These are phyloP conservation scores for Dactylonectria macrodidyma DNA, from an alignment of 2,329 filamentous ascomycete species.

Conservation along the genomic window DNA sequence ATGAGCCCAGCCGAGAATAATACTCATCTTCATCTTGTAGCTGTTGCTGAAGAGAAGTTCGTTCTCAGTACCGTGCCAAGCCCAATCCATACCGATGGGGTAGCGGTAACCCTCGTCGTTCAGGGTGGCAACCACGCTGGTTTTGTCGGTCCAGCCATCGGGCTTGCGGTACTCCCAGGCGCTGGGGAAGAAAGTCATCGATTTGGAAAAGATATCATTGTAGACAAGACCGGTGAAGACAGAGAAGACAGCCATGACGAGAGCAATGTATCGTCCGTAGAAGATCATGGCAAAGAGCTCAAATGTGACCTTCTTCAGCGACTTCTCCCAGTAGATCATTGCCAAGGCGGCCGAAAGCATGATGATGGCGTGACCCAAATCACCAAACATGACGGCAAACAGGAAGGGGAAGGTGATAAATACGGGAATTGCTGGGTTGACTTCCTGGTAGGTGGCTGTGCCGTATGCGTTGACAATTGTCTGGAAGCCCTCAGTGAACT, in stretches of 20 bases:
- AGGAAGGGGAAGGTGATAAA: conserved; percentile 99
- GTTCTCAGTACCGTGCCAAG: conserved; percentile 97
- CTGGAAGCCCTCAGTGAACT: conserved; percentile 98
- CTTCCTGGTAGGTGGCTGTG: conserved; percentile 96
- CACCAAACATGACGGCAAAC: conserved; percentile 99
- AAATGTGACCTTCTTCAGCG: conserved; percentile 90
- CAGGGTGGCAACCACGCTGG: conserved; percentile 76
- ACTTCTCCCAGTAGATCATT: conserved; percentile 98
- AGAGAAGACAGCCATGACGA: conserved; percentile 98
- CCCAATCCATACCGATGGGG: conserved; percentile 95
- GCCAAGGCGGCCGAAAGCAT: conserved; percentile 87
- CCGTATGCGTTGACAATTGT: conserved; percentile 99
- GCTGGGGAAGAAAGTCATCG: conserved; percentile 88
- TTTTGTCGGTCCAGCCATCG: conserved; percentile 74
- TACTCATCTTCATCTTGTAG: conserved; percentile 99
- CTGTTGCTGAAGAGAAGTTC: conserved; percentile 96
- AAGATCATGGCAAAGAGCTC: conserved; percentile 99
- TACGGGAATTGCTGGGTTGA: conserved; percentile 95
- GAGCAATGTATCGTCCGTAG: conserved; percentile 97
- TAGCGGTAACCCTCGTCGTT: conserved; percentile 84
- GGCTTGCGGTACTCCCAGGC: conserved; percentile 88
- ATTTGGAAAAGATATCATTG: conserved; percentile 97
- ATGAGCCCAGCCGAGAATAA: conserved; percentile 95
- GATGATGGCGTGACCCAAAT: conserved; percentile 92
- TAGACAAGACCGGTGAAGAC: conserved; percentile 98